These are phyloP conservation scores for Alectoria sarmentosa DNA, from an alignment of 495 filamentous ascomycete species.

Conservation along the genomic window DNA sequence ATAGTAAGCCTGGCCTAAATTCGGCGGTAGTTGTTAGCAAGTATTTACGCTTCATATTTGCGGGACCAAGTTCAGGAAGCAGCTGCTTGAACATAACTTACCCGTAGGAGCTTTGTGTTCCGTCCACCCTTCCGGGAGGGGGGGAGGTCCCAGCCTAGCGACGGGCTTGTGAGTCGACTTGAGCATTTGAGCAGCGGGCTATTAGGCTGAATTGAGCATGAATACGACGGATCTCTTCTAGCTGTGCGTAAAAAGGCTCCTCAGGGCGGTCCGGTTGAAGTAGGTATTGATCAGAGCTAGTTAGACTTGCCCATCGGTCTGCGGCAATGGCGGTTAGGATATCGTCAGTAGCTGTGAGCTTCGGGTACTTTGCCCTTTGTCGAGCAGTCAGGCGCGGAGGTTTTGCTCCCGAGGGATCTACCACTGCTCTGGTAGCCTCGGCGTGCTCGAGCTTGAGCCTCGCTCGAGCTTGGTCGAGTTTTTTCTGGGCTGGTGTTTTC, in stretches of 20 bases:
- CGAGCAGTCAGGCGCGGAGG: neutral
- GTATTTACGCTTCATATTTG: constrained; percentile 17
- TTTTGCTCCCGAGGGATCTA: neutral
- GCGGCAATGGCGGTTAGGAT: neutral
- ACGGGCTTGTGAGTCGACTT: constrained; percentile 56
- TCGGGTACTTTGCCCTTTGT: neutral
- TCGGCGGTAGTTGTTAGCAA: constrained; percentile 4
- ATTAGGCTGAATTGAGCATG: neutral
- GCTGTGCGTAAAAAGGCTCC: neutral
- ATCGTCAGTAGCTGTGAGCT: neutral
- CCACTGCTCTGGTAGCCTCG: neutral
- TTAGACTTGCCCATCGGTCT: neutral
- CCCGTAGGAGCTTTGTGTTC: constrained; percentile 87
- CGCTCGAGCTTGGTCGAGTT: neutral
- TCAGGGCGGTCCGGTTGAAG: neutral
- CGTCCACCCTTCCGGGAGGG: constrained; percentile 77
- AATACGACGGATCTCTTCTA: neutral
- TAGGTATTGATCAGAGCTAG: neutral
- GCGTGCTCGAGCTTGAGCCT: neutral
- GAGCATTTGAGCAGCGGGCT: constrained; percentile 39
- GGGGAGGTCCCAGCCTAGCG: constrained; percentile 33
- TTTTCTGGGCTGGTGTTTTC: neutral
- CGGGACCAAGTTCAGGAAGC: too few relatives aligned
- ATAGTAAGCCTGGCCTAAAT: constrained; percentile 73
- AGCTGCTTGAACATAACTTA: too few relatives aligned